Evolutionary conservation across 1,284 basidiomycete species (phyloP).

Genomic region (Tylopilus orsonianus): DNA sequence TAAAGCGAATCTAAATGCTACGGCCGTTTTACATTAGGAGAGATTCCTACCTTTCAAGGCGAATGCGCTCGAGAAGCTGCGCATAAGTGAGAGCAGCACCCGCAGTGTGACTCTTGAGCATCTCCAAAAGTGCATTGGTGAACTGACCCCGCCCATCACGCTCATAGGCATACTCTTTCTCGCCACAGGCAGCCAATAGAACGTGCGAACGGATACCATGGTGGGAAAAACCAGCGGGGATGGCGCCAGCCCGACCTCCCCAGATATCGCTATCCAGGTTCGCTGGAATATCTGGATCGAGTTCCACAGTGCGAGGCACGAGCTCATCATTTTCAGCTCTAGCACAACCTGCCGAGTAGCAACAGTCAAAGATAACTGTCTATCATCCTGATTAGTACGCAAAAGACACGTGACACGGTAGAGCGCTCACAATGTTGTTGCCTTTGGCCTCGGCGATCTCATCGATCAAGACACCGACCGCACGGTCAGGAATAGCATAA

Average conservation of each 20-base stretch:
- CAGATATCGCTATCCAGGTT: slow-evolving; percentile 35
- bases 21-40: background rate
- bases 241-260: slow-evolving; percentile 10
- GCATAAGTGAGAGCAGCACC: slow-evolving; percentile 12
- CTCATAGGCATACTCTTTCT: slow-evolving; percentile 34
- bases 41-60: slow-evolving; percentile 3
- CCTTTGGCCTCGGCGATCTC: slow-evolving; percentile 53
- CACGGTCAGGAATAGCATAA: slow-evolving; percentile 47
- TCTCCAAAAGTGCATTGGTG: slow-evolving; percentile 14
- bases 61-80: slow-evolving; percentile 1
- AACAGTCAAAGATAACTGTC: slow-evolving; percentile 59
- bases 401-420: background rate
- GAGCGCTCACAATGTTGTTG: slow-evolving; percentile 46
- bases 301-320: slow-evolving; percentile 41
- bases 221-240: slow-evolving; percentile 7
- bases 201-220: slow-evolving; percentile 42
- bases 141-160: slow-evolving; percentile 9
- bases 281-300: slow-evolving; percentile 45
- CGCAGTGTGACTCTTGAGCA: slow-evolving; percentile 1
- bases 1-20: background rate
- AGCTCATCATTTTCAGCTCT: slow-evolving; percentile 35
- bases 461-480: slow-evolving; percentile 50
- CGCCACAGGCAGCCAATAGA: slow-evolving; percentile 53
- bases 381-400: background rate
- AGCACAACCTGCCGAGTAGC: slow-evolving; percentile 49